Evolutionary conservation across 306 rosid species (phyloP).

Genomic region (Dalbergia oliveri): DNA sequence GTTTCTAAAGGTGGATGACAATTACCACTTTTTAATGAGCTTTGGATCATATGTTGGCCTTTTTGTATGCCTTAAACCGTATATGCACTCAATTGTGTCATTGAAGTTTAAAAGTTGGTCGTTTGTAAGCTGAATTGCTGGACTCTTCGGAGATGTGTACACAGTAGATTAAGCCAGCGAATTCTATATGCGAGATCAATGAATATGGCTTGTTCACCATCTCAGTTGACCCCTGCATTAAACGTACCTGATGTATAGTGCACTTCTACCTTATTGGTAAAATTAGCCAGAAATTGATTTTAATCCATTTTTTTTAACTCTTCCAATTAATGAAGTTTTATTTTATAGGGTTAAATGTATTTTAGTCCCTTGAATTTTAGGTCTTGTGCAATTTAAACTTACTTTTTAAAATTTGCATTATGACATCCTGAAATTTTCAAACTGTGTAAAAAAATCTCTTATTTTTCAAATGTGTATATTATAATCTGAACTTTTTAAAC

Average conservation of each 20-base stretch:
- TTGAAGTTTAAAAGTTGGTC: not conserved
- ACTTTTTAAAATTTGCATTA: too few relatives aligned
- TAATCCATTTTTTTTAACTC: too few relatives aligned
- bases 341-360: too few relatives aligned
- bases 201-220: slow-evolving; percentile 8
- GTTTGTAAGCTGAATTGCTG: slow-evolving; percentile 29
- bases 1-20: slow-evolving; percentile 44
- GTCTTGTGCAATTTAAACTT: too few relatives aligned
- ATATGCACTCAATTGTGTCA: slow-evolving; percentile 27
- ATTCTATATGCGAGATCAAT: slow-evolving; percentile 11
- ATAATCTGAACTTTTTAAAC: too few relatives aligned
- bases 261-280: slow-evolving; percentile 10
- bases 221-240: slow-evolving; percentile 7
- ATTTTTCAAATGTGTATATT: too few relatives aligned
- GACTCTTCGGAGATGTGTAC: slow-evolving; percentile 18
- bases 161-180: not conserved
- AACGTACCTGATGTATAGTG: slow-evolving; percentile 7
- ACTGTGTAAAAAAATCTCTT: too few relatives aligned
- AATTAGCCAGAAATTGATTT: not conserved
- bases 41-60: slow-evolving; percentile 41
- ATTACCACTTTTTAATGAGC: slow-evolving; percentile 39
- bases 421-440: too few relatives aligned
- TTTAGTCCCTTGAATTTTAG: too few relatives aligned
- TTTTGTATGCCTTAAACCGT: slow-evolving; percentile 36
- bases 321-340: too few relatives aligned